Evolutionary conservation across 495 filamentous ascomycete species (phyloP), one percentile per base, ranked within the genome.

Genomic region (Podospora pseudoanserina): DNA sequence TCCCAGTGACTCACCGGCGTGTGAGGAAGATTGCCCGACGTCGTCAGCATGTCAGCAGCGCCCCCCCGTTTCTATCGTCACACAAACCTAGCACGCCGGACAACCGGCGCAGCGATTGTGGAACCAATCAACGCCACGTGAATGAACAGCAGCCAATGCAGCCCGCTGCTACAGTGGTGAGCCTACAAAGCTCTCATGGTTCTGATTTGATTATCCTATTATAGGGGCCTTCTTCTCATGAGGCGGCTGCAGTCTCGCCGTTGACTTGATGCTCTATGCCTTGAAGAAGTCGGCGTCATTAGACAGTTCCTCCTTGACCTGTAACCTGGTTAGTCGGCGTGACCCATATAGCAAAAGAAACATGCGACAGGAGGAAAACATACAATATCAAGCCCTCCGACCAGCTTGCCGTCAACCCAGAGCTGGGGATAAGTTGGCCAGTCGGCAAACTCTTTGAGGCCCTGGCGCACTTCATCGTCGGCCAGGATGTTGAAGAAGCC

Each of bases 401-500:
- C 88, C 67, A 97, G 77, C 73, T 94, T 89, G 1, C 94, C 93
- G 66, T 83, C 80, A 9, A 94, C 83, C 86, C 91, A 97, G 64
- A 97, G 79, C 79, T 97, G 94, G 16, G 94, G 93, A 79, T 91
- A 99, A 1, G 95, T 99, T 2, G 95, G 96, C 95, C 95, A 98
- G 60, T 97, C 94, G 13, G 93, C 91, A 78, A 90, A 97, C 76
- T 90, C 88, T 85, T 98, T 99, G 73, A 99, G 79, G 5, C 95
- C 95, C 81, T 98, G 94, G 53, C 95, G 85, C 19, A 99, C 96
- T 71, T 97, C 95, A 73, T 99, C 95, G 78, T 99, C 95, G 70
- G 95, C 95, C 65, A 99, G 80, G 70, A 96, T 98, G 75, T 99
- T 98, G 81, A 99, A 99, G 85, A 98, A 98, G 6, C 95, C 96